phyloP scores from a whole-genome alignment of 495 filamentous ascomycete species.

The Monascus purpureus region DNA sequence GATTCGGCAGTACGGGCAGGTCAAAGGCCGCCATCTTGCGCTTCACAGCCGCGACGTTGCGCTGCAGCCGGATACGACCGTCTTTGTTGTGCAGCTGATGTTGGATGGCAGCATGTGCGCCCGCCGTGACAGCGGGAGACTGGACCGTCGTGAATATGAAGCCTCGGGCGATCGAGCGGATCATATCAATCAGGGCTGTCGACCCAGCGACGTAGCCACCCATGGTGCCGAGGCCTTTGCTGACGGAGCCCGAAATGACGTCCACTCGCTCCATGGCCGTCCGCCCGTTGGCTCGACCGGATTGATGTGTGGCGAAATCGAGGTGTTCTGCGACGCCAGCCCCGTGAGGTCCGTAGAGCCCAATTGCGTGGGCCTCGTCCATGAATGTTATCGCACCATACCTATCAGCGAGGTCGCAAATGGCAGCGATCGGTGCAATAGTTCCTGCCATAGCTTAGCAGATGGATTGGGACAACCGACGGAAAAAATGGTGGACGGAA shows the following conservation, averaged over 20 bases:
- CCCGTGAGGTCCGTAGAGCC: slow-evolving; percentile 96
- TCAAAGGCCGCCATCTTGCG: slow-evolving; percentile 55
- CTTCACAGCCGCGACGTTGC: slow-evolving; percentile 90
- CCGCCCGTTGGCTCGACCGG: slow-evolving; percentile 45
- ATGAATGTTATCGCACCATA: slow-evolving; percentile 96
- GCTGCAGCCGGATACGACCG: slow-evolving; percentile 79
- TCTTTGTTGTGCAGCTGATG: slow-evolving; percentile 71
- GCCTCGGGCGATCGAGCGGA: slow-evolving; percentile 87
- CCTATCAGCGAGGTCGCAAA: slow-evolving; percentile 91
- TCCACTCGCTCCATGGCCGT: slow-evolving; percentile 92
- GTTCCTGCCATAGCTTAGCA: no score
- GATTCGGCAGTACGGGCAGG: slow-evolving; percentile 96
- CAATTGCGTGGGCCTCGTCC: slow-evolving; percentile 96
- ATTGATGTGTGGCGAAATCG: slow-evolving; percentile 61
- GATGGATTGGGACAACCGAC: no score
- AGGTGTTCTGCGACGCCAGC: slow-evolving; percentile 96
- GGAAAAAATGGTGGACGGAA: no score
- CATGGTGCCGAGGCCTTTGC: slow-evolving; percentile 95
- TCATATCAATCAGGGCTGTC: slow-evolving; percentile 78
- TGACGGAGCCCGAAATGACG: slow-evolving; percentile 93
- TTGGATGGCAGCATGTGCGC: slow-evolving; percentile 80
- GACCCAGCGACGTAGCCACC: slow-evolving; percentile 95
- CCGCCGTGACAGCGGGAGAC: slow-evolving; percentile 92
- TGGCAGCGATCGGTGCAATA: slow-evolving; percentile 86
- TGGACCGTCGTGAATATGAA: slow-evolving; percentile 99